Evolutionary conservation across 2,329 filamentous ascomycete genomes (phyloP), one percentile per base, ranked within the genome.

Genomic region (Colletotrichum cereale): DNA sequence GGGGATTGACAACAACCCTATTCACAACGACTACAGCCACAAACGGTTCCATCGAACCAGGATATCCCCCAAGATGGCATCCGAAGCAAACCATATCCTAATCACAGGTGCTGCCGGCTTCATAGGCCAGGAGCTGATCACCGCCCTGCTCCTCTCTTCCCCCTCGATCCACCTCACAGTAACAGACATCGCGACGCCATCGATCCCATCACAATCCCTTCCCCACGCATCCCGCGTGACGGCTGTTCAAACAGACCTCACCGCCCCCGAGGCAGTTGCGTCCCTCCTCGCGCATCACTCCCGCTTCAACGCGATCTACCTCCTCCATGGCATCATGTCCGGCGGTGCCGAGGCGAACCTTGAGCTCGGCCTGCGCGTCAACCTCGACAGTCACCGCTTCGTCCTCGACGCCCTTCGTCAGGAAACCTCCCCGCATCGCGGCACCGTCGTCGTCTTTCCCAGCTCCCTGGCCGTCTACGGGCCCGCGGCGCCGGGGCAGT

Each of bases 21-120:
- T 24, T 5, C 16, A 16, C 4, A 58, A 29, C 11, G 14, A n/a
- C 36, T 40, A 21, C 2, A 18, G n/a, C 8, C 34, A 44, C 40
- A 16, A 26, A 5, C 57, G 16, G 12, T 7, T 4, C 18, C n/a
- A 38, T 38, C 16, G 24, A 6, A 16, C 12, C 11, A 53, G 11
- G 2, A 31, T 29, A 3, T 10, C 16, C 26, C 18, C 5, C 47
- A 60, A 3, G 6, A 69, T 67, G 60, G 42, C 48, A 24, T 42
- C 44, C 26, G 47, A 66, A 40, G 67, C 53, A 10, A 60, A 73
- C 42, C 72, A 84, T 70, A 84, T 92, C 50, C 86, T 91, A 77
- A 90, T 92, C 75, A 92, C 90, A 12, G 90, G 90, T 6, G 89
- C 86, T 10, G 87, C 87, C 55, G 90, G 90, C 71, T 91, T 92